Conservation (phyloP, 2,329 filamentous ascomycete species). For the Xylariaceae sp. region DNA sequence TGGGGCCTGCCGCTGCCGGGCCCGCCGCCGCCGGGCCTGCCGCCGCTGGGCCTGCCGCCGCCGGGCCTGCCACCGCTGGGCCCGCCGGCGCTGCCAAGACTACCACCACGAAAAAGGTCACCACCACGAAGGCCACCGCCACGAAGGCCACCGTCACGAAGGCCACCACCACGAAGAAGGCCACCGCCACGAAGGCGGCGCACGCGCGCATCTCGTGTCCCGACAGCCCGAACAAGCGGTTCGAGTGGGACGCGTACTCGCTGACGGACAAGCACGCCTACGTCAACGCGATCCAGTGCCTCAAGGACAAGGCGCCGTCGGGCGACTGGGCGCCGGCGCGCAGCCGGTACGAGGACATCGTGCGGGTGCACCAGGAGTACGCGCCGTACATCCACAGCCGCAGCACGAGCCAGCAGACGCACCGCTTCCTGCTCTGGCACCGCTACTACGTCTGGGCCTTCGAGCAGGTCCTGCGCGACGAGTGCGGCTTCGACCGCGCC, state of each 20-base stretch:
- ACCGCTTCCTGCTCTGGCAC: conserved; percentile 27
- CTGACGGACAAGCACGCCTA: conserved; percentile 21
- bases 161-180: no score
- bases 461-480: conserved; percentile 23
- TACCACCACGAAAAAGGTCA: no score
- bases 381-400: conserved; percentile 25
- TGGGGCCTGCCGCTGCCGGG: no score
- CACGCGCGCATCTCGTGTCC: no score
- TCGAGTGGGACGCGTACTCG: conserved; percentile 26
- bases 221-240: conserved; percentile 21
- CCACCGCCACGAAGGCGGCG: no score
- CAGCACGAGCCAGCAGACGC: conserved; percentile 20
- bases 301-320: conserved; percentile 19
- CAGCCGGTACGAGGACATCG: conserved; percentile 27
- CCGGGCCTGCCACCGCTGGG: no score
- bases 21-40: no score
- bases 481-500: conserved; percentile 25
- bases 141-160: no score
- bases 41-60: no score
- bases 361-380: conserved; percentile 24
- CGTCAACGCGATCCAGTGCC: conserved; percentile 22
- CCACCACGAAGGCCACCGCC: no score
- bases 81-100: no score
- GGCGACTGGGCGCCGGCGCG: conserved; percentile 17
- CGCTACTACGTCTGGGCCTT: conserved; percentile 25